Evolutionary conservation across 1,139 yeast species (phyloP).

Genomic region (Maudiozyma humilis): DNA sequence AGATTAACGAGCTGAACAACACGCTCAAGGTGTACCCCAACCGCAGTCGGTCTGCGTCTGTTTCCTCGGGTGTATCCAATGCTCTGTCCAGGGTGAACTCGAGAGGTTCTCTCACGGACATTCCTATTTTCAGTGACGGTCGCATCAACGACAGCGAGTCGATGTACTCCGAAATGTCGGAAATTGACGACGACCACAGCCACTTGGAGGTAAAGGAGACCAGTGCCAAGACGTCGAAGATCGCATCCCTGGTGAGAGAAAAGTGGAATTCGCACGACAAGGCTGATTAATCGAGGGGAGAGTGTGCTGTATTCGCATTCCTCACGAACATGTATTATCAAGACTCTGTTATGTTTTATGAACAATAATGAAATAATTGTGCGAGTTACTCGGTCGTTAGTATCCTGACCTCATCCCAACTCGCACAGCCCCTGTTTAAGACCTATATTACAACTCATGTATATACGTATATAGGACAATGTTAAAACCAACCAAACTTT

Average conservation of each 20-base stretch:
- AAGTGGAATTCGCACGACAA: conserved; percentile 18
- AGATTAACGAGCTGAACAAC: conserved; percentile 12
- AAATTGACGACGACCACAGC: conserved; percentile 8
- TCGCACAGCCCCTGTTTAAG: too few relatives aligned
- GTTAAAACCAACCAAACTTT: neutral
- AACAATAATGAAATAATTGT: neutral
- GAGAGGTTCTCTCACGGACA: conserved; percentile 33
- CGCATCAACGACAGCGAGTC: conserved; percentile 6
- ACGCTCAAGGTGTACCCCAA: conserved; percentile 9
- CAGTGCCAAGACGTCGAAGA: conserved; percentile 11
- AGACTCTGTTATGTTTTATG: neutral
- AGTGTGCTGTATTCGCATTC: neutral
- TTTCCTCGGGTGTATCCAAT: conserved; percentile 27
- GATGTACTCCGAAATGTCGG: neutral
- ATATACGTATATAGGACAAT: neutral
- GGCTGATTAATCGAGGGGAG: conserved; percentile 5
- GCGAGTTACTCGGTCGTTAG: too few relatives aligned
- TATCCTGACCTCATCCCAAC: too few relatives aligned
- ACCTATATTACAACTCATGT: neutral
- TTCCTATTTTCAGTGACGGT: conserved; percentile 33
- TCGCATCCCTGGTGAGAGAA: conserved; percentile 19
- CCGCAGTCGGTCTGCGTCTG: conserved; percentile 29
- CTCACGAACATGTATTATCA: neutral
- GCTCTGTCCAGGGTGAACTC: conserved; percentile 35
- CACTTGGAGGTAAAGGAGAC: neutral